phyloP scores from a whole-genome alignment of 441 rosid genomes.

The Pelargonium australe region DNA sequence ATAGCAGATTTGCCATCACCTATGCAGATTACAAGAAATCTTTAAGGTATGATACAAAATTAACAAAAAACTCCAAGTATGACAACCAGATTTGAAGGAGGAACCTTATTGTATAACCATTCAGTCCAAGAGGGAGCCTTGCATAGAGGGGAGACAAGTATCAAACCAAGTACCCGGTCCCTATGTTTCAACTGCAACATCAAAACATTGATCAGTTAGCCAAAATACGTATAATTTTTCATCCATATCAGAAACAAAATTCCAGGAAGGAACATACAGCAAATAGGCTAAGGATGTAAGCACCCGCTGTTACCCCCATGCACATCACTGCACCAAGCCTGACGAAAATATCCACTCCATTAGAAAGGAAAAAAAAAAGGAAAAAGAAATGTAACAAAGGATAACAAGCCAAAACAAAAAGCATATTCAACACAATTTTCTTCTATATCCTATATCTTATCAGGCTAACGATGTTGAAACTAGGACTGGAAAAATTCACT shows the following conservation, averaged over 20 bases:
- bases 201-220: slow-evolving; percentile 20
- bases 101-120: slow-evolving; percentile 89
- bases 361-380: slow-evolving; percentile 9
- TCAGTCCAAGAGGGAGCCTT: slow-evolving; percentile 93
- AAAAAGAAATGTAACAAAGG: not conserved
- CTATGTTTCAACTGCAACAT: slow-evolving; percentile 72
- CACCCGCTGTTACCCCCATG: slow-evolving; percentile 95
- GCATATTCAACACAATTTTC: not conserved
- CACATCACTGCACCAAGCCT: slow-evolving; percentile 97
- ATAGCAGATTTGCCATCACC: slow-evolving; percentile 77
- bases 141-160: slow-evolving; percentile 88
- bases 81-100: slow-evolving; percentile 18
- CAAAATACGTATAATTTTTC: slow-evolving; percentile 1
- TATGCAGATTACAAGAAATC: slow-evolving; percentile 31
- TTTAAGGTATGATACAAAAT: slow-evolving; percentile 9
- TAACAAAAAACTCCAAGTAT: not conserved
- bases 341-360: slow-evolving; percentile 20
- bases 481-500: not conserved
- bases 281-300: slow-evolving; percentile 78
- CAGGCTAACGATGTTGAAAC: not conserved
- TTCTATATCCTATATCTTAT: not conserved
- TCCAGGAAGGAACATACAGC: slow-evolving; percentile 49
- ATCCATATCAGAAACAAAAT: slow-evolving; percentile 5
- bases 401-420: not conserved
- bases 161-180: slow-evolving; percentile 80